Conservation (phyloP, 345 rosid species). For the Mangifera indica region DNA sequence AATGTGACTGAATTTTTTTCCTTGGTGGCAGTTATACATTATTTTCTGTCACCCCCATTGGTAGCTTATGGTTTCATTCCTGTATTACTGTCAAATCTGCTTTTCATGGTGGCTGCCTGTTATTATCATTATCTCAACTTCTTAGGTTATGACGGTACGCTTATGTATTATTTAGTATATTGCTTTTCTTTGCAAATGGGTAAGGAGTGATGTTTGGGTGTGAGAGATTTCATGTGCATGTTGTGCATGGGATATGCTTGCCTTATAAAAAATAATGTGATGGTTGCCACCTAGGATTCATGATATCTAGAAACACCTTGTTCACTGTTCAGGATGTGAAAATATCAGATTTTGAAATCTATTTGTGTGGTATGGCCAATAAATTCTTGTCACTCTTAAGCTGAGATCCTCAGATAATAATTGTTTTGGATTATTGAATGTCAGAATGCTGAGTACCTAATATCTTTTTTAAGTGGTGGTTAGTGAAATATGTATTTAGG, state of each 20-base stretch:
- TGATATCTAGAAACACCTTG: neutral
- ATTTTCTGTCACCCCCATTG: constrained; percentile 82
- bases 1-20: constrained; percentile 15
- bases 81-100: constrained; percentile 75
- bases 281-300: neutral
- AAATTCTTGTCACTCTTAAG: neutral
- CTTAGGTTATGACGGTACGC: constrained; percentile 94
- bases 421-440: neutral
- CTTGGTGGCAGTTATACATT: constrained; percentile 75
- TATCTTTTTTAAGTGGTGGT: neutral
- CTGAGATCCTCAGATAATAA: neutral
- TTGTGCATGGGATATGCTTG: neutral
- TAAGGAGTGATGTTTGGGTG: constrained; percentile 6
- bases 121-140: constrained; percentile 99
- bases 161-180: neutral
- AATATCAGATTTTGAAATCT: neutral
- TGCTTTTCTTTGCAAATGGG: neutral
- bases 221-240: neutral
- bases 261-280: neutral
- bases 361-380: neutral
- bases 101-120: constrained; percentile 88
- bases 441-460: neutral
- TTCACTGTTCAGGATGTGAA: neutral
- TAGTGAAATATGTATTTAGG: neutral
- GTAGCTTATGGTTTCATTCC: constrained; percentile 91